Evolutionary conservation across 495 filamentous ascomycete genomes (phyloP).

Genomic region (Chaetomidium leptoderma): DNA sequence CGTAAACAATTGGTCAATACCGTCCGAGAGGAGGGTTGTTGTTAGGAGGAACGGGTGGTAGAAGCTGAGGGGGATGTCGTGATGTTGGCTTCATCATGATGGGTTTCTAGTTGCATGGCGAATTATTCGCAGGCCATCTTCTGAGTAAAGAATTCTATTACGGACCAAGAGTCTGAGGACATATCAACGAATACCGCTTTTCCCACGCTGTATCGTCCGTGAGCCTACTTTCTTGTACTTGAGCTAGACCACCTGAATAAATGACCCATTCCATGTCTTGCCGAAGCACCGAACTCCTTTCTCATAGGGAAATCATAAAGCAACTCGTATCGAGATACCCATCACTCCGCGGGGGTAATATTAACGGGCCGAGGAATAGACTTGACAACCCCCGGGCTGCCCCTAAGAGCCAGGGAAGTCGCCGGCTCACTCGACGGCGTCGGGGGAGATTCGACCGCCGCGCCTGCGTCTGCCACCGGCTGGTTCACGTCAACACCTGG

Average conservation of each 20-base stretch:
- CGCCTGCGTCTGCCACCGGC: slow-evolving; percentile 2
- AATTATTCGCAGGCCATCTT: neutral
- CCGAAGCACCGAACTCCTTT: slow-evolving; percentile 16
- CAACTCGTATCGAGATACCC: neutral
- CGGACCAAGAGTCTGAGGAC: neutral
- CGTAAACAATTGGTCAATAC: slow-evolving; percentile 79
- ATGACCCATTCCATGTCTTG: slow-evolving; percentile 7
- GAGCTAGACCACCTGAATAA: neutral
- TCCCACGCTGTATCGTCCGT: neutral
- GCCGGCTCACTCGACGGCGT: slow-evolving; percentile 30
- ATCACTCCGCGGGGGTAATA: slow-evolving; percentile 27
- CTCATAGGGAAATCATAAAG: slow-evolving; percentile 13
- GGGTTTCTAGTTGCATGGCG: too few species aligned
- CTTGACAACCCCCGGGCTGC: slow-evolving; percentile 49
- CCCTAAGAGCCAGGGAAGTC: slow-evolving; percentile 48
- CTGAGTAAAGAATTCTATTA: slow-evolving; percentile 5
- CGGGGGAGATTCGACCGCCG: slow-evolving; percentile 18
- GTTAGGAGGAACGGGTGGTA: neutral
- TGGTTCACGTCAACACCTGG: slow-evolving; percentile 5
- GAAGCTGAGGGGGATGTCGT: neutral
- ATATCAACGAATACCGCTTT: slow-evolving; percentile 11
- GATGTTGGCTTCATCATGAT: neutral
- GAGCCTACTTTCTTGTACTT: neutral
- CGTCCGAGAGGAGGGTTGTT: slow-evolving; percentile 28
- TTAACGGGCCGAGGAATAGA: slow-evolving; percentile 32